Evolutionary conservation across 2,329 filamentous ascomycete species (phyloP), one percentile per base, ranked within the genome.

Genomic region (Fusarium poae): DNA sequence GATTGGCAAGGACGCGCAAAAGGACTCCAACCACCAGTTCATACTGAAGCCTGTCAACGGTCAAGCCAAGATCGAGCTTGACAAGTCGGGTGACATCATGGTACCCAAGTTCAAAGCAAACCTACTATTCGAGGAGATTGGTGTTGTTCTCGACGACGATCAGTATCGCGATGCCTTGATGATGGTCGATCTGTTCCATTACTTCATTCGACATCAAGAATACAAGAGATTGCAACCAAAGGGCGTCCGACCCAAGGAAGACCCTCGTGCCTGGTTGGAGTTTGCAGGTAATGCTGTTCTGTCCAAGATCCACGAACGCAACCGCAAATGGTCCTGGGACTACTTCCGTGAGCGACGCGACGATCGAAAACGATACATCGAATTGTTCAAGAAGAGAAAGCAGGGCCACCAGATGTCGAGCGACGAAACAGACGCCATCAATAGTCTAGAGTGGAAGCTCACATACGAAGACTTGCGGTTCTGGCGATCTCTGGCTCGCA

Each of bases 111-210:
- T 96, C 82, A 98, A 97, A 79, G 93, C 94, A 29, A 92, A 92
- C 39, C 82, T 99, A 20, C 82, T 98, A 3, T 99, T 99, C 73
- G 95, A 99, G 76, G 97, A 99, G 76, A 94, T 99, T 61, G 96
- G 97, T 51, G 91, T 99, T 68, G 92, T 98, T n/a, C 86, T 99
- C 32, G 97, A 99, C 72, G 95, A 99, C 70, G 89, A 97, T 70
- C 96, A 99, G 78, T 99, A 99, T 77, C 92, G 97, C 30, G 96
- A 99, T 80, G 93, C 91, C 7, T 82, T 99, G 61, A 99, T 99
- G 96, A 92, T 99, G 83, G 92, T 98, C 3, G 96, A 99, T 77
- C 84, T 98, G 4, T 99, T 99, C 83, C 96, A 99, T 79, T 98
- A 97, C 80, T 99, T 98, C 79, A 92, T 97, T 72, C 91, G 95